These are phyloP conservation scores for Botryotinia narcissicola DNA, from an alignment of 2,329 filamentous ascomycete species.

Conservation along the genomic window DNA sequence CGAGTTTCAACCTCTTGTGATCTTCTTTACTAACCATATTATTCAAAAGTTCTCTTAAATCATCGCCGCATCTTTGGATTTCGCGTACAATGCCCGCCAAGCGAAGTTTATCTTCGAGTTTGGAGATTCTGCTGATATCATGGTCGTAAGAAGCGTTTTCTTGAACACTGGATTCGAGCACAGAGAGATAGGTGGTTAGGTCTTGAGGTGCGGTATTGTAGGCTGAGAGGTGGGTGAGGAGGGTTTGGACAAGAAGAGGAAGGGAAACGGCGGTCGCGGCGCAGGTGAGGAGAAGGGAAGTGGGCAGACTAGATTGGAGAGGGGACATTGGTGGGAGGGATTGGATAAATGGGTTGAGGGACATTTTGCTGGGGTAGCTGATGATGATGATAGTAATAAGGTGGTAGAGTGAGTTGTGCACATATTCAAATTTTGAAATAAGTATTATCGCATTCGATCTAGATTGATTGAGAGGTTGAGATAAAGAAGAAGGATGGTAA, in stretches of 20 bases:
- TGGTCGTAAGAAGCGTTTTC: constrained; percentile 64
- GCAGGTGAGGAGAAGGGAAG: constrained; percentile 50
- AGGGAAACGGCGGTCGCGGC: constrained; percentile 57
- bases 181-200: constrained; percentile 56
- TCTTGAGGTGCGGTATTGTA: constrained; percentile 59
- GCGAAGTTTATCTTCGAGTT: constrained; percentile 61
- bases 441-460: neutral
- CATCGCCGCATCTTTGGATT: constrained; percentile 60
- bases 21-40: constrained; percentile 44
- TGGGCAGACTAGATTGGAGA: constrained; percentile 18
- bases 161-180: constrained; percentile 56
- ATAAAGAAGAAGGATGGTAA: neutral
- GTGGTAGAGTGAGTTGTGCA: constrained; percentile 6
- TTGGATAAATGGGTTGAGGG: neutral
- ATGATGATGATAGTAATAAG: neutral
- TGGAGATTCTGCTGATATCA: constrained; percentile 56
- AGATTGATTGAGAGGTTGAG: constrained; percentile 9
- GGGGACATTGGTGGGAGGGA: constrained; percentile 14
- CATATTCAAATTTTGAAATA: constrained; percentile 5
- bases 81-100: constrained; percentile 57
- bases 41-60: constrained; percentile 60
- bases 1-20: constrained; percentile 49
- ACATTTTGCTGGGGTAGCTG: neutral
- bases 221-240: constrained; percentile 52
- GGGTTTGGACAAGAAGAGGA: constrained; percentile 52